These are phyloP conservation scores for Musa itinerans DNA, from an alignment of 176 grass and related monocot genomes.

Conservation along the genomic window DNA sequence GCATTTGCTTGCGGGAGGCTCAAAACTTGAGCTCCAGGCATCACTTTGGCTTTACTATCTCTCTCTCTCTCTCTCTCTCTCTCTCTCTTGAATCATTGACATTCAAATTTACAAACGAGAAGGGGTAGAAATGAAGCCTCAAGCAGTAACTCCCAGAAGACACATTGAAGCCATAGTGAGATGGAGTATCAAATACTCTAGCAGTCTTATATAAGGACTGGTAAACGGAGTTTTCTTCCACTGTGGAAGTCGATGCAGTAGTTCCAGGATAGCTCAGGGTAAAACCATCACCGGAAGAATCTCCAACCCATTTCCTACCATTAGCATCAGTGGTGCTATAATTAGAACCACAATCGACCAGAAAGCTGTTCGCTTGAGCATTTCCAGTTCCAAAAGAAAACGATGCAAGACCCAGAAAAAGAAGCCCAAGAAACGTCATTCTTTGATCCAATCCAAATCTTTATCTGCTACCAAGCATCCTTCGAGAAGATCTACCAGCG, in stretches of 20 bases:
- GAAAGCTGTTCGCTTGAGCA: slow-evolving; percentile 39
- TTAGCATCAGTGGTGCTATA: slow-evolving; percentile 37
- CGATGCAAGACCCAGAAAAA: slow-evolving; percentile 32
- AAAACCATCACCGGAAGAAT: slow-evolving; percentile 41
- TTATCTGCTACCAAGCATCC: not conserved
- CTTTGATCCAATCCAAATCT: slow-evolving; percentile 10
- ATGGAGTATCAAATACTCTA: slow-evolving; percentile 45
- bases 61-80: not conserved
- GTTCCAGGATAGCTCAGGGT: slow-evolving; percentile 66
- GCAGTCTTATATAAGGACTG: slow-evolving; percentile 50
- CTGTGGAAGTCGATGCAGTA: slow-evolving; percentile 19
- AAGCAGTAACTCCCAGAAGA: slow-evolving; percentile 64
- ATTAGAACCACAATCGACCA: slow-evolving; percentile 76
- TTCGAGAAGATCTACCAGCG: not conserved
- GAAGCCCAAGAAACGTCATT: slow-evolving; percentile 44
- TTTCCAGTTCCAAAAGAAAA: slow-evolving; percentile 20
- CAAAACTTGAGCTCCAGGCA: not conserved
- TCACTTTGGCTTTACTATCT: slow-evolving; percentile 1
- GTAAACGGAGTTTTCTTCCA: slow-evolving; percentile 24
- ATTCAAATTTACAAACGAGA: slow-evolving; percentile 40
- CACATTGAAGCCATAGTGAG: slow-evolving; percentile 54
- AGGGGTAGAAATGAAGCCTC: slow-evolving; percentile 81
- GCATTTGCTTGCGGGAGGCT: not conserved
- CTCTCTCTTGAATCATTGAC: slow-evolving; percentile 38
- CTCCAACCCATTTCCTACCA: slow-evolving; percentile 64